A percentile compares a stretch with the other conserved stretches of the same genome.
phyloP scores from a whole-genome alignment of 306 rosid species.

The Styphnolobium japonicum region DNA sequence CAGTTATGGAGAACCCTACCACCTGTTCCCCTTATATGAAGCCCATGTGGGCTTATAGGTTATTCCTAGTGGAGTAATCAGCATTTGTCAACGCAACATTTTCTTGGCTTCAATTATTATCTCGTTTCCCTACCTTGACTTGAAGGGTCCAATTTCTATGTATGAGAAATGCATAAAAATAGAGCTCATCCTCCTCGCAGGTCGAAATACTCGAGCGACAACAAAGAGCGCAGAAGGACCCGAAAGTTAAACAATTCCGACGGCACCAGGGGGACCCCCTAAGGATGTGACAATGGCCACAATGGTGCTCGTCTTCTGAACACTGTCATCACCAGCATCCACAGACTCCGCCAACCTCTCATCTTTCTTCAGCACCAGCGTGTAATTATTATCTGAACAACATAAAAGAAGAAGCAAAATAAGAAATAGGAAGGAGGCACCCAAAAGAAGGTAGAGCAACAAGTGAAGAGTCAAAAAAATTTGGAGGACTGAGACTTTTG shows the following conservation, averaged over 20 bases:
- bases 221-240: conserved; percentile 79
- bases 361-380: conserved; percentile 49
- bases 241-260: conserved; percentile 91
- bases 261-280: conserved; percentile 86
- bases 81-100: no score
- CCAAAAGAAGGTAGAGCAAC: not conserved
- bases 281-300: conserved; percentile 86
- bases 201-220: conserved; percentile 63
- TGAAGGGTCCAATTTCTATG: no score
- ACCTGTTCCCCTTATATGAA: no score
- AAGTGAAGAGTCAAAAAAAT: not conserved
- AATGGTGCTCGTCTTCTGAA: conserved; percentile 50
- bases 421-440: not conserved
- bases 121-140: no score
- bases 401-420: no score
- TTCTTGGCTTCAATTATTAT: no score
- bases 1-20: no score
- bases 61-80: no score
- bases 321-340: not conserved
- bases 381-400: conserved; percentile 37
- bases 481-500: not conserved
- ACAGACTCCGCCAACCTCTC: conserved; percentile 47
- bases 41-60: no score
- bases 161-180: no score
- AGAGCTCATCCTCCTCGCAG: conserved; percentile 24